Percentiles rank a stretch among this genome's conserved stretches.
These are phyloP conservation scores for Galerina sulciceps DNA, from an alignment of 768 basidiomycete species.

Conservation along the genomic window DNA sequence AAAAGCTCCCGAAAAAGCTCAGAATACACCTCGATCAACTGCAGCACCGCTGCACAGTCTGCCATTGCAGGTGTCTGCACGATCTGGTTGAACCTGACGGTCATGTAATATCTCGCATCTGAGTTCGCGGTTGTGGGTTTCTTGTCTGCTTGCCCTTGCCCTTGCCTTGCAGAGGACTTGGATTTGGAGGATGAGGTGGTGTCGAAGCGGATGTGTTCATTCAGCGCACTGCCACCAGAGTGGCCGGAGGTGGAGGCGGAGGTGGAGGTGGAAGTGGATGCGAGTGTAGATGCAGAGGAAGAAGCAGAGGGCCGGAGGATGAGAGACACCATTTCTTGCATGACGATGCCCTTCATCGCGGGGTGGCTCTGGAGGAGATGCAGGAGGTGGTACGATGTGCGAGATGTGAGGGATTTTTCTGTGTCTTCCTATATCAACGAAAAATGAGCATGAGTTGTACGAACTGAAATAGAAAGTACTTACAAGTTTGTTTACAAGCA, in stretches of 20 bases:
- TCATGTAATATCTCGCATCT: constrained; percentile 89
- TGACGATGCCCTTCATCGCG: too few relatives aligned
- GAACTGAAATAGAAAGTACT: constrained; percentile 31
- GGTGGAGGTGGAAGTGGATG: too few relatives aligned
- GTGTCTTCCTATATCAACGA: constrained; percentile 71
- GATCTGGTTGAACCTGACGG: constrained; percentile 95
- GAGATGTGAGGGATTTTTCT: constrained; percentile 85
- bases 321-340: constrained; percentile 80
- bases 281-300: constrained; percentile 33
- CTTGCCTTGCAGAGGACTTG: constrained; percentile 27
- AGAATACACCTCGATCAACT: constrained; percentile 90
- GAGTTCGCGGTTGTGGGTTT: constrained; percentile 55
- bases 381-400: constrained; percentile 84
- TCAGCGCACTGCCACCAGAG: constrained; percentile 16
- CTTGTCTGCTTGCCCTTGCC: constrained; percentile 45
- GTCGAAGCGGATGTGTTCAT: constrained; percentile 58
- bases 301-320: constrained; percentile 63
- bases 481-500: constrained; percentile 94
- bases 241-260: too few relatives aligned
- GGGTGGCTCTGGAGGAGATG: constrained; percentile 89
- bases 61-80: constrained; percentile 66
- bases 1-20: constrained; percentile 91
- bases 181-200: constrained; percentile 35
- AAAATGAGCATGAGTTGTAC: neutral
- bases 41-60: constrained; percentile 76